phyloP scores from a whole-genome alignment of 2,329 filamentous ascomycete genomes.

The Hawksworthiomyces lignivorus region DNA sequence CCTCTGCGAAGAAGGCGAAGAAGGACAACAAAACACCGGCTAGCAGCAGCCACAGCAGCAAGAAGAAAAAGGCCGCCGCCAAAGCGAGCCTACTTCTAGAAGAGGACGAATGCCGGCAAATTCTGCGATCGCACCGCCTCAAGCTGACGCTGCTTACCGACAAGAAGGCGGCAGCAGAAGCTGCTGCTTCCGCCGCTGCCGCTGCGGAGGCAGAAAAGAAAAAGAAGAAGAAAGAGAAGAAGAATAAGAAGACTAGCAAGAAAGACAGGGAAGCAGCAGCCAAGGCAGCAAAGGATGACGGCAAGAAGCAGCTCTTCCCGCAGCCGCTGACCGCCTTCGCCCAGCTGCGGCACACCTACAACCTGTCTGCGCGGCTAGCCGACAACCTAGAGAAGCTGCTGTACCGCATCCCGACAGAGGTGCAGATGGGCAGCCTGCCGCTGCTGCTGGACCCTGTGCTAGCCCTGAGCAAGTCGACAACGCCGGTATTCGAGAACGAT shows the following conservation, averaged over 20 bases:
- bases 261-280: slow-evolving; percentile 37
- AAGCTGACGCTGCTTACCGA: slow-evolving; percentile 70
- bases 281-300: slow-evolving; percentile 36
- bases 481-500: slow-evolving; percentile 14
- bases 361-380: slow-evolving; percentile 64
- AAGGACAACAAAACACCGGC: slow-evolving; percentile 18
- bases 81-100: slow-evolving; percentile 38
- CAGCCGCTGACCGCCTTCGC: slow-evolving; percentile 72
- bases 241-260: slow-evolving; percentile 33
- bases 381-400: slow-evolving; percentile 79
- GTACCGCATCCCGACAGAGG: slow-evolving; percentile 83
- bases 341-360: slow-evolving; percentile 62
- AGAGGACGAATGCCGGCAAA: slow-evolving; percentile 63
- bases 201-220: slow-evolving; percentile 3
- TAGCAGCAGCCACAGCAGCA: slow-evolving; percentile 18
- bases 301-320: slow-evolving; percentile 60
- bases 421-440: slow-evolving; percentile 81
- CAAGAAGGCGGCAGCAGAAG: slow-evolving; percentile 41
- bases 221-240: slow-evolving; percentile 43
- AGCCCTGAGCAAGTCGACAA: slow-evolving; percentile 34
- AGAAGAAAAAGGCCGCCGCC: slow-evolving; percentile 20
- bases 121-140: slow-evolving; percentile 72
- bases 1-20: slow-evolving; percentile 13
- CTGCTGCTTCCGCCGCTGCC: slow-evolving; percentile 18
- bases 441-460: slow-evolving; percentile 57